Evolutionary conservation across 345 rosid species (phyloP).

Genomic region (Melaleuca quinquenervia): DNA sequence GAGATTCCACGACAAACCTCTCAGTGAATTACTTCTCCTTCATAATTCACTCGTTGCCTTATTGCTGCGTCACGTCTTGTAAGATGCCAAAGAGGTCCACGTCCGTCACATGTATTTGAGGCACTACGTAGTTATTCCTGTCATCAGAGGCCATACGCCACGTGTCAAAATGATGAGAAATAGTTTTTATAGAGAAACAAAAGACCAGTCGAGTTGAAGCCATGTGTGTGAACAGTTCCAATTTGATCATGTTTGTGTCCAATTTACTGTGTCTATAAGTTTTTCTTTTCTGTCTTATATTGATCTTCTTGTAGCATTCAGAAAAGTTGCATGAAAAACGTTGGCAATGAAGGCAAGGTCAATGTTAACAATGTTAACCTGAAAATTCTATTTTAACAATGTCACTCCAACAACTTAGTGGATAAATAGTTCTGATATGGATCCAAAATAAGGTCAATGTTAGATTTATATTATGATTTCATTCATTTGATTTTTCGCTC

Average conservation of each 20-base stretch:
- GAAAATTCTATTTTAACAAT: background rate
- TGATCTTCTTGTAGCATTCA: background rate
- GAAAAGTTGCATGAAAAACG: background rate
- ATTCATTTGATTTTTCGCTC: background rate
- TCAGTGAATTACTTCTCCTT: background rate
- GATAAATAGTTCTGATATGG: background rate
- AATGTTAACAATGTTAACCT: too few species aligned
- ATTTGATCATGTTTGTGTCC: background rate
- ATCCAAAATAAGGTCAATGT: background rate
- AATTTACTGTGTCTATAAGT: background rate
- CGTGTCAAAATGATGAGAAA: background rate
- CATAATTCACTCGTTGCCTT: background rate
- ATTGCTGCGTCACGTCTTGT: background rate
- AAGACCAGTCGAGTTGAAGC: background rate
- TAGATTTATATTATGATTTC: background rate
- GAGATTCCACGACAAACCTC: background rate
- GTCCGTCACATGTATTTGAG: background rate
- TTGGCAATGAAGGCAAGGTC: background rate
- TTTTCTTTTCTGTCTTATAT: background rate
- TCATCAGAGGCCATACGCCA: background rate
- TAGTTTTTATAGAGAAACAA: background rate
- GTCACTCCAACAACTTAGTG: background rate
- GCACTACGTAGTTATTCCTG: background rate
- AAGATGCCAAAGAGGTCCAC: background rate
- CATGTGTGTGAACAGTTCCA: background rate